Evolutionary conservation across 164 flowering plant genomes (phyloP).

Genomic region (Tinospora cordifolia): DNA sequence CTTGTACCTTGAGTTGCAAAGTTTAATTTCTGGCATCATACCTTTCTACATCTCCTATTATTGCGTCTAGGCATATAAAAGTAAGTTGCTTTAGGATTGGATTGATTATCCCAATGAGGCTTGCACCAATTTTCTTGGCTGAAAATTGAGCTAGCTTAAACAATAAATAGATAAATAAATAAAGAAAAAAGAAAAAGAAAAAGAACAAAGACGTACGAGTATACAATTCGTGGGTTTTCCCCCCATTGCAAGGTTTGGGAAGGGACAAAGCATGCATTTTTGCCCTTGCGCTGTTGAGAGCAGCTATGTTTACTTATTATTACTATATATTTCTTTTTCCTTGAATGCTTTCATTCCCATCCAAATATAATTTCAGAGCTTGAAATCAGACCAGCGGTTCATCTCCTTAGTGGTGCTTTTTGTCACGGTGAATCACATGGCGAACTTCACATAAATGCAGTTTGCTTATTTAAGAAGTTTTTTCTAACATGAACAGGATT

Average conservation of each 20-base stretch:
- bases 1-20: constrained; percentile 5
- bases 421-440: not conserved
- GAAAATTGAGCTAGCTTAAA: not conserved
- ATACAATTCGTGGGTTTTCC: too few relatives aligned
- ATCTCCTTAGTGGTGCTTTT: not conserved
- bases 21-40: not conserved
- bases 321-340: not conserved
- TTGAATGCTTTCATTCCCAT: not conserved
- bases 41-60: not conserved
- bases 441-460: not conserved
- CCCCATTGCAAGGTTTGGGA: too few relatives aligned
- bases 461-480: not conserved
- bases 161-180: too few relatives aligned
- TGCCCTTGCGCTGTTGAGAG: too few relatives aligned
- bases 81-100: not conserved
- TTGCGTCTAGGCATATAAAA: not conserved
- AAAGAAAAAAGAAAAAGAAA: too few relatives aligned
- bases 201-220: too few relatives aligned
- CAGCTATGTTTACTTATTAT: too few relatives aligned
- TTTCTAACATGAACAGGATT: constrained; percentile 48
- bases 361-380: not conserved
- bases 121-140: not conserved
- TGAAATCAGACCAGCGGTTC: too few relatives aligned
- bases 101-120: not conserved
- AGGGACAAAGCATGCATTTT: too few relatives aligned